Evolutionary conservation across 257 asterid species (phyloP).

Genomic region (Solanum corneliomulleri): DNA sequence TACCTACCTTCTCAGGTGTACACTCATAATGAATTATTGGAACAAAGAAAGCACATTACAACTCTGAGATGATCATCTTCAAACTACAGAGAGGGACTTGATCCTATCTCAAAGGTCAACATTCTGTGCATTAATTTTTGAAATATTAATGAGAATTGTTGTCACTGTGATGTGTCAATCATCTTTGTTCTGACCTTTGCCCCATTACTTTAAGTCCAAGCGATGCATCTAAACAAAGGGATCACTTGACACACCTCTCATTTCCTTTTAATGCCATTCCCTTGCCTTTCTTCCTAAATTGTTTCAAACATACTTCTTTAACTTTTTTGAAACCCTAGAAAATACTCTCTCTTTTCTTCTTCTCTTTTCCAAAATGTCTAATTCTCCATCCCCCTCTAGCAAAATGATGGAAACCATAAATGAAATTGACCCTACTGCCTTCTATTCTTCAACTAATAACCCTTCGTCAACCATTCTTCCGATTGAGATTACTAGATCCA

Average conservation of each 20-base stretch:
- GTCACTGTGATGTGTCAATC: background rate
- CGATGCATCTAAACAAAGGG: background rate
- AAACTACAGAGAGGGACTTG: background rate
- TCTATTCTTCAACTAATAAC: background rate
- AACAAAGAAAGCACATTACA: background rate
- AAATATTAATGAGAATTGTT: no score
- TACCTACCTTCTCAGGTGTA: background rate
- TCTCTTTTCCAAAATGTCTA: background rate
- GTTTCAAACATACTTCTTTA: no score
- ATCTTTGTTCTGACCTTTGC: background rate
- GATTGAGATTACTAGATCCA: background rate
- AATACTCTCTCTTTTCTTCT: background rate
- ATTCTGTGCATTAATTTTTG: no score
- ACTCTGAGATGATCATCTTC: background rate
- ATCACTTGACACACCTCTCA: background rate
- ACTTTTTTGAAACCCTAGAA: no score
- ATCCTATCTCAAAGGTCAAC: background rate
- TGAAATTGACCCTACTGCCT: background rate
- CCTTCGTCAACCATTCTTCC: background rate
- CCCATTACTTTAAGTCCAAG: background rate
- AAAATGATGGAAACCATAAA: background rate
- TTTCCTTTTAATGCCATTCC: background rate
- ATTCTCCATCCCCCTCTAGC: background rate
- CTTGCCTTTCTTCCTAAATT: background rate
- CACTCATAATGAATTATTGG: background rate